These are phyloP conservation scores for Ogataea salicorniae DNA, from an alignment of 805 yeast species.

Conservation along the genomic window DNA sequence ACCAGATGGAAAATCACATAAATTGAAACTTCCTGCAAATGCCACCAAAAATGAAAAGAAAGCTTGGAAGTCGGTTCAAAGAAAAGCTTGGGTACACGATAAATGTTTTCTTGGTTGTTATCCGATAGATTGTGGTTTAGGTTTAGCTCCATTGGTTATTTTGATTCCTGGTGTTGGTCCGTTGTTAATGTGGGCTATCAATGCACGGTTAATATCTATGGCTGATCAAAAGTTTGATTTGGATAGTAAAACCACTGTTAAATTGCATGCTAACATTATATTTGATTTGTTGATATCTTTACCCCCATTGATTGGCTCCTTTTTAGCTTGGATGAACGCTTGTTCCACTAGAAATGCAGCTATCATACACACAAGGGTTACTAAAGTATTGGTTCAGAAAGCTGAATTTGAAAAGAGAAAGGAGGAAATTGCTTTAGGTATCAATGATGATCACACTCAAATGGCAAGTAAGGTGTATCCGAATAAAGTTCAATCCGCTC, in stretches of 20 bases:
- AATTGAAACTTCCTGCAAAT: slow-evolving; percentile 56
- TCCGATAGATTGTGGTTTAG: slow-evolving; percentile 69
- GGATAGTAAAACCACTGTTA: slow-evolving; percentile 55
- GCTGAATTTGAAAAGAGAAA: slow-evolving; percentile 3
- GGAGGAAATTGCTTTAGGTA: no score
- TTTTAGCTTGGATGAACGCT: slow-evolving; percentile 75
- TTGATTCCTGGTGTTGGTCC: slow-evolving; percentile 82
- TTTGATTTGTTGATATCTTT: slow-evolving; percentile 71
- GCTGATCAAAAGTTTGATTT: slow-evolving; percentile 55
- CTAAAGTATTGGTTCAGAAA: slow-evolving; percentile 15
- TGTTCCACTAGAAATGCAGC: slow-evolving; percentile 91
- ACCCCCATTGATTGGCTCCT: slow-evolving; percentile 75
- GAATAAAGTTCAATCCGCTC: no score
- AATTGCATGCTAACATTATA: slow-evolving; percentile 70
- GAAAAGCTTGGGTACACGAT: slow-evolving; percentile 84
- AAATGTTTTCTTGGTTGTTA: slow-evolving; percentile 76
- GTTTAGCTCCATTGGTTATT: slow-evolving; percentile 68
- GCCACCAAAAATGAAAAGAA: slow-evolving; percentile 55
- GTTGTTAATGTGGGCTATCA: slow-evolving; percentile 69
- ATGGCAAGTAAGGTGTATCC: no score
- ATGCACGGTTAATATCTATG: slow-evolving; percentile 56
- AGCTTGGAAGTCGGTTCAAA: slow-evolving; percentile 69
- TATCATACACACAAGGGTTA: slow-evolving; percentile 47
- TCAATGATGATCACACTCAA: no score
- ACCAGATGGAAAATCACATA: slow-evolving; percentile 46